These are phyloP conservation scores for Epichloe hybrida DNA, from an alignment of 2,329 filamentous ascomycete genomes.

Conservation along the genomic window DNA sequence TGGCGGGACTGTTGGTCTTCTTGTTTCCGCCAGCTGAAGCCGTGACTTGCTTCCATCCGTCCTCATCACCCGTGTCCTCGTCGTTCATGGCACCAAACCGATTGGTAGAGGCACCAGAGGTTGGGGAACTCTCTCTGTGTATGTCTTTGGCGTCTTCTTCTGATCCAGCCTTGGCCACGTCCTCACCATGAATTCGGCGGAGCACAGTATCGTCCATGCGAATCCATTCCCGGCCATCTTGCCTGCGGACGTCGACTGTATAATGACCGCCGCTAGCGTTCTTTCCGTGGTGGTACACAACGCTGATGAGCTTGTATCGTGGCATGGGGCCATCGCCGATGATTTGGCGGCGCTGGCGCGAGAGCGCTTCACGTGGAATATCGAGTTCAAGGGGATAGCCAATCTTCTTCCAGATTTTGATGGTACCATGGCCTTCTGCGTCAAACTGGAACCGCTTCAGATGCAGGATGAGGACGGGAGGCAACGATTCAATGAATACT, in stretches of 20 bases:
- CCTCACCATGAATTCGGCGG: conserved; percentile 69
- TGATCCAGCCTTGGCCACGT: conserved; percentile 73
- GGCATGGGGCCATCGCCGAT: conserved; percentile 56
- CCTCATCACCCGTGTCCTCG: conserved; percentile 52
- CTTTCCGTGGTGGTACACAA: conserved; percentile 96
- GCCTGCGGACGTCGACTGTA: conserved; percentile 88
- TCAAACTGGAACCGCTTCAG: conserved; percentile 97
- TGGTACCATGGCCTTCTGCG: conserved; percentile 61
- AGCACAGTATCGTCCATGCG: conserved; percentile 90
- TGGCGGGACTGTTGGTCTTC: conserved; percentile 53
- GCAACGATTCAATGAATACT: conserved; percentile 82
- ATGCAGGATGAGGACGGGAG: conserved; percentile 84
- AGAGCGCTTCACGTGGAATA: conserved; percentile 80
- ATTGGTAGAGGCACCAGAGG: conserved; percentile 41
- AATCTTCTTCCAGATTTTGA: conserved; percentile 98
- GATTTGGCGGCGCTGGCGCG: conserved; percentile 53
- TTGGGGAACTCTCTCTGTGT: conserved; percentile 12
- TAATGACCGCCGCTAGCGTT: conserved; percentile 94
- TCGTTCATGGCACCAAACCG: conserved; percentile 61
- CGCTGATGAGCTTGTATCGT: conserved; percentile 73
- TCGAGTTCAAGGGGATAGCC: conserved; percentile 91
- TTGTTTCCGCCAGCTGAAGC: conserved; percentile 51
- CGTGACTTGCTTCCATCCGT: conserved; percentile 73
- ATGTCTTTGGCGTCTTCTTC: conserved; percentile 60
- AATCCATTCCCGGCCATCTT: conserved; percentile 93